Conservation (phyloP, 1,284 basidiomycete species). For the Malassezia obtusa region DNA sequence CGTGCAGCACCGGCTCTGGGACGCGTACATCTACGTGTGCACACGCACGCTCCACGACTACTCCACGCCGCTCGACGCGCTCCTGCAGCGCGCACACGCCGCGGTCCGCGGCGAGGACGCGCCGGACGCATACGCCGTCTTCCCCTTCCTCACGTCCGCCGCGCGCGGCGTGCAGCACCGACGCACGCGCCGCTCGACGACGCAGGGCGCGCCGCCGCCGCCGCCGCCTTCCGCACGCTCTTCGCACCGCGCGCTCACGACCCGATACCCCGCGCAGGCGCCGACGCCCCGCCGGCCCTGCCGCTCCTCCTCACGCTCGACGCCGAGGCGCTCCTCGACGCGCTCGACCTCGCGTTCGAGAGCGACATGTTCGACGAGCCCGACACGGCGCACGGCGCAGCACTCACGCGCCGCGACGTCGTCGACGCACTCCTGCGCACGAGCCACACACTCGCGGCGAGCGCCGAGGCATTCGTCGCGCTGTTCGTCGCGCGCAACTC, state of each 20-base stretch:
- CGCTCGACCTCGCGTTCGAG: conserved; percentile 88
- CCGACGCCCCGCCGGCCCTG: background rate
- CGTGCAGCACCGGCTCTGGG: conserved; percentile 70
- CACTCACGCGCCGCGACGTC: conserved; percentile 66
- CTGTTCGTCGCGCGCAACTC: conserved; percentile 95
- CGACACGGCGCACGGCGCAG: conserved; percentile 8
- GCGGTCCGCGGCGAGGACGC: conserved; percentile 51
- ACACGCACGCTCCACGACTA: conserved; percentile 79
- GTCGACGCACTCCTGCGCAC: conserved; percentile 78
- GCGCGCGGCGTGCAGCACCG: conserved; percentile 11
- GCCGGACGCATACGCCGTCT: conserved; percentile 22
- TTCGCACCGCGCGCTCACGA: background rate
- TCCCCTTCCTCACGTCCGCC: background rate
- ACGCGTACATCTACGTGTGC: conserved; percentile 88
- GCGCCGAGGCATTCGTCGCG: conserved; percentile 63
- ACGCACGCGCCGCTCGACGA: conserved; percentile 5
- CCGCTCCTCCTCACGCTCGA: conserved; percentile 51
- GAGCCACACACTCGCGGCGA: background rate
- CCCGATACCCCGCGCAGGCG: background rate
- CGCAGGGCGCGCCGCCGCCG: background rate
- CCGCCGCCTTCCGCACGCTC: background rate
- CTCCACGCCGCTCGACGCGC: conserved; percentile 74
- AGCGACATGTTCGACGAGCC: conserved; percentile 76
- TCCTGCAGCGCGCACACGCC: conserved; percentile 64
- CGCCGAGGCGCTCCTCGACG: conserved; percentile 85